Evolutionary conservation across 306 rosid genomes (phyloP).

Genomic region (Lathyrus sativus): DNA sequence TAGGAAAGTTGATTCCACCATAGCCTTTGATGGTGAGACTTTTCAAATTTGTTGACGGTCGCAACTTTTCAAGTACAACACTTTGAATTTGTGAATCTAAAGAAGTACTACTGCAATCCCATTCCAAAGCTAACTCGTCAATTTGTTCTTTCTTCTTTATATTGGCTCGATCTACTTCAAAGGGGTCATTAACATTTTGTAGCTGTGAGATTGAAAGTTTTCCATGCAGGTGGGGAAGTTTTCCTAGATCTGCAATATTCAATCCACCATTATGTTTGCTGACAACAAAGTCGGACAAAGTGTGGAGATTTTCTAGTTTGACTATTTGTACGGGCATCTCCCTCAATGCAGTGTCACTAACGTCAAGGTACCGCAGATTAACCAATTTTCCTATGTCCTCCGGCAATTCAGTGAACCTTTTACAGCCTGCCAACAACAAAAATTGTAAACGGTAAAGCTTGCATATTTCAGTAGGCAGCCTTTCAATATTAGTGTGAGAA

Average conservation of each 20-base stretch:
- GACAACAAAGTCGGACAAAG: conserved; percentile 9
- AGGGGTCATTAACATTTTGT: too few species aligned
- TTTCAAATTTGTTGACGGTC: neutral
- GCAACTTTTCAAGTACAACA: neutral
- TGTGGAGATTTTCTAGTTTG: neutral
- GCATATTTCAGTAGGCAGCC: conserved; percentile 5
- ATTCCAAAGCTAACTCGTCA: neutral
- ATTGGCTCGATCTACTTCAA: too few species aligned
- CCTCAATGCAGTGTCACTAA: neutral
- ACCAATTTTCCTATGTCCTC: neutral
- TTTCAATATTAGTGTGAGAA: neutral
- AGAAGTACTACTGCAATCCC: neutral
- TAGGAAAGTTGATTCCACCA: too few species aligned
- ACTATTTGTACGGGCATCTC: conserved; percentile 10
- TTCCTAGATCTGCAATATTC: neutral
- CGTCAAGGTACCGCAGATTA: neutral
- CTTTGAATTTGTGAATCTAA: neutral
- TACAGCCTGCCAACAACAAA: conserved; percentile 8
- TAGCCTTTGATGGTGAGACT: too few species aligned
- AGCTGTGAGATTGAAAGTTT: too few species aligned
- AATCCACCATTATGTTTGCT: neutral
- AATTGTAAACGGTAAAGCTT: conserved; percentile 31
- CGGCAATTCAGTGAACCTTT: neutral
- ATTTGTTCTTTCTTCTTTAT: too few species aligned
- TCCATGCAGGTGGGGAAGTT: too few species aligned